These are phyloP conservation scores for Aureobasidium sp. DNA, from an alignment of 2,329 filamentous ascomycete genomes.

Conservation along the genomic window DNA sequence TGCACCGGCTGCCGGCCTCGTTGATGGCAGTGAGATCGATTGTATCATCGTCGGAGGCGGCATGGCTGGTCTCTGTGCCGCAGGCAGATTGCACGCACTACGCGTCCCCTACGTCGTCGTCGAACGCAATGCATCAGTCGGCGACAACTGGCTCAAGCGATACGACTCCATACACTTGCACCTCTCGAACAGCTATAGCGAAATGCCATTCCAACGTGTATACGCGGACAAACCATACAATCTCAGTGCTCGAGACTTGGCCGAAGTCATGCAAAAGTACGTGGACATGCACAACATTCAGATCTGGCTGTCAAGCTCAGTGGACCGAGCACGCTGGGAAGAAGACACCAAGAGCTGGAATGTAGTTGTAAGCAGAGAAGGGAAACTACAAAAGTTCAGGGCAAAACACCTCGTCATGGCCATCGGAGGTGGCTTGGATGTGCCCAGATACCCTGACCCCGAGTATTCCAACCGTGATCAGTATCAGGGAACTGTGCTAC, in stretches of 20 bases:
- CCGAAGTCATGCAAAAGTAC: slow-evolving; percentile 4
- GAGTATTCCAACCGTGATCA: slow-evolving; percentile 20
- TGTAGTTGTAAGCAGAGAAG: slow-evolving; percentile 13
- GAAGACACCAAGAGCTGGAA: slow-evolving; percentile 33
- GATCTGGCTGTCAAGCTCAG: slow-evolving; percentile 32
- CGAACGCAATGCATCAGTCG: slow-evolving; percentile 36
- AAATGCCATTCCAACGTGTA: slow-evolving; percentile 30
- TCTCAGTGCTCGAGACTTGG: slow-evolving; percentile 22
- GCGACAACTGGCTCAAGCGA: slow-evolving; percentile 41
- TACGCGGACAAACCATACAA: slow-evolving; percentile 16
- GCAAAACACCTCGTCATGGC: slow-evolving; percentile 29
- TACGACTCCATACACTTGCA: slow-evolving; percentile 40
- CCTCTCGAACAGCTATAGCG: slow-evolving; percentile 35
- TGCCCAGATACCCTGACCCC: slow-evolving; percentile 17
- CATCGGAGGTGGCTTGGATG: slow-evolving; percentile 28
- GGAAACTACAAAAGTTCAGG: slow-evolving; percentile 12
- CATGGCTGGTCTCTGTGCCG: slow-evolving; percentile 39
- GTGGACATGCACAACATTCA: slow-evolving; percentile 31
- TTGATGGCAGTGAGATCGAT: slow-evolving; percentile 22
- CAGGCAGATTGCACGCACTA: slow-evolving; percentile 39
- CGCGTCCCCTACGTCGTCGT: slow-evolving; percentile 39
- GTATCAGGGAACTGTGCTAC: slow-evolving; percentile 34
- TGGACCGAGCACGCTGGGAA: slow-evolving; percentile 35
- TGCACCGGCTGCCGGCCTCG: slow-evolving; percentile 6
- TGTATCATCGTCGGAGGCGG: slow-evolving; percentile 35